Percentiles rank a stretch among this genome's conserved stretches.
These are phyloP conservation scores for Fusarium sp. DNA, from an alignment of 2,329 filamentous ascomycete genomes.

Conservation along the genomic window DNA sequence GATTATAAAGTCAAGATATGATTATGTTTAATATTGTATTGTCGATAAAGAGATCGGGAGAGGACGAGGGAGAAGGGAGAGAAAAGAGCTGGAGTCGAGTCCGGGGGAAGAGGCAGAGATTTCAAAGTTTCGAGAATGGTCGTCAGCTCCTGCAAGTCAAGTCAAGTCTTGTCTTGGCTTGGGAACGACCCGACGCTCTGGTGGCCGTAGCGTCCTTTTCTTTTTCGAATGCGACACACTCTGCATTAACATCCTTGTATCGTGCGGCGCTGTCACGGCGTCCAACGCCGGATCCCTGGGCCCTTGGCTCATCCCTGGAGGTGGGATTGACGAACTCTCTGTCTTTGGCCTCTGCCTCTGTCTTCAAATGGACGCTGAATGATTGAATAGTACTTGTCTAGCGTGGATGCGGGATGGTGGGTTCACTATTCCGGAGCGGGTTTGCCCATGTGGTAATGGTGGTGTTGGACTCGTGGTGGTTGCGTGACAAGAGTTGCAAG, in stretches of 20 bases:
- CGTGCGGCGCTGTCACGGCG: conserved; percentile 42
- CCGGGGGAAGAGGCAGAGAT: conserved; percentile 40
- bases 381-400: conserved; percentile 31
- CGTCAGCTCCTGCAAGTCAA: conserved; percentile 40
- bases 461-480: conserved; percentile 33
- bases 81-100: conserved; percentile 37
- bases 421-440: conserved; percentile 12
- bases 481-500: conserved; percentile 38
- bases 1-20: conserved; percentile 21
- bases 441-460: conserved; percentile 33
- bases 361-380: conserved; percentile 14
- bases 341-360: conserved; percentile 18
- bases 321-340: conserved; percentile 13
- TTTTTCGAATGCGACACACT: conserved; percentile 45
- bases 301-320: conserved; percentile 36
- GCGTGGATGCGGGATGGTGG: conserved; percentile 35
- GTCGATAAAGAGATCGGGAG: conserved; percentile 16
- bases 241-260: conserved; percentile 47
- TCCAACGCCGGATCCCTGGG: conserved; percentile 39
- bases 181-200: conserved; percentile 47
- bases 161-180: conserved; percentile 28
- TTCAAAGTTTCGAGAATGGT: conserved; percentile 44
- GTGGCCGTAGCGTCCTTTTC: conserved; percentile 49
- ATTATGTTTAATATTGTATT: conserved; percentile 30
- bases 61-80: conserved; percentile 28